Evolutionary conservation across 768 basidiomycete species (phyloP).

Genomic region (Lactifluus rugatus): DNA sequence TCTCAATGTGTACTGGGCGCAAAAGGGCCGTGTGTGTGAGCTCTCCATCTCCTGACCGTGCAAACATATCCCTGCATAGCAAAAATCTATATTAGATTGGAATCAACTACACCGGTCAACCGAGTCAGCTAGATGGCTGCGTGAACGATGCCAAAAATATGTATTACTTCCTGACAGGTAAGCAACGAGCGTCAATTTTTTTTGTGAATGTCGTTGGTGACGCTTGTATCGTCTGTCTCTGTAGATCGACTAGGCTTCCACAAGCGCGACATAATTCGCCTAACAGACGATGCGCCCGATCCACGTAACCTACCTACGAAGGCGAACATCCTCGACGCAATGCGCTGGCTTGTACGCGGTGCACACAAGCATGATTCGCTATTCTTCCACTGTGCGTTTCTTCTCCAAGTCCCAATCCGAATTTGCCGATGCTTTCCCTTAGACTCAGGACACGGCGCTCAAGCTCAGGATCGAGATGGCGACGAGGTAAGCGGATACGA

Average conservation of each 20-base stretch:
- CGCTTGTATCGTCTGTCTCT: background rate
- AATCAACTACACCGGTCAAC: constrained; percentile 35
- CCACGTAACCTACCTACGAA: constrained; percentile 34
- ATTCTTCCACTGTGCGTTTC: constrained; percentile 30
- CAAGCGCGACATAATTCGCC: constrained; percentile 39
- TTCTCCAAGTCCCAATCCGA: background rate
- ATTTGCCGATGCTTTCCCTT: background rate
- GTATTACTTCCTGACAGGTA: constrained; percentile 30
- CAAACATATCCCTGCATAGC: background rate
- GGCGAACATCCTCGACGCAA: constrained; percentile 39
- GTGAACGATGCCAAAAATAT: constrained; percentile 43
- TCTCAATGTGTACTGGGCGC: constrained; percentile 36
- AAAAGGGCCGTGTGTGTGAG: constrained; percentile 35
- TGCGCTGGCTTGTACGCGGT: constrained; percentile 41
- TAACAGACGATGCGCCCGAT: constrained; percentile 34
- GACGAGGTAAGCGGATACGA: constrained; percentile 35
- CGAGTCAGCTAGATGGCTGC: constrained; percentile 33
- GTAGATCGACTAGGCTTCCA: constrained; percentile 33
- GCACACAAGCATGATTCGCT: constrained; percentile 39
- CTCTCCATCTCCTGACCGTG: background rate
- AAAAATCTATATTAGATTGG: constrained; percentile 30
- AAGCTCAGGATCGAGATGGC: constrained; percentile 32
- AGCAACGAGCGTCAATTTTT: background rate
- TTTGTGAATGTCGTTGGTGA: background rate
- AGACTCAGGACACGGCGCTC: constrained; percentile 43